These are phyloP conservation scores for Heritiera littoralis DNA, from an alignment of 345 rosid genomes.

Conservation along the genomic window DNA sequence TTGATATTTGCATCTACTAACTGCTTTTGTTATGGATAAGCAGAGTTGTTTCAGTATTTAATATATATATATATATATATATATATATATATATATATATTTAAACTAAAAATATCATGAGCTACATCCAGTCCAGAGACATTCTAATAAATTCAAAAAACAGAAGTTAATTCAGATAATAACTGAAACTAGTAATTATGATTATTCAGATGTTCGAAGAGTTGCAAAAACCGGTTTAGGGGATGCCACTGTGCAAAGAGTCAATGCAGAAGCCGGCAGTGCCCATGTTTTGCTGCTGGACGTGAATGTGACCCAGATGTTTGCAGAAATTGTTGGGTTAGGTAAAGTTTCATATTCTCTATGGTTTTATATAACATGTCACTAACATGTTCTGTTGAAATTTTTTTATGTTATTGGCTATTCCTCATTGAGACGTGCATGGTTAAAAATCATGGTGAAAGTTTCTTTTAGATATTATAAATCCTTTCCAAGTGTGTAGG, in stretches of 20 bases:
- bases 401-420: not conserved
- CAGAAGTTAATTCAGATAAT: not conserved
- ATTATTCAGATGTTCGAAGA: conserved; percentile 82
- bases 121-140: not conserved
- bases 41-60: not conserved
- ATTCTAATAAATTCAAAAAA: conserved; percentile 6
- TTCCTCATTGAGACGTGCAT: not conserved
- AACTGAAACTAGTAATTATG: conserved; percentile 17
- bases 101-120: conserved; percentile 1
- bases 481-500: not conserved
- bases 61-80: too few species aligned
- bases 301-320: conserved; percentile 99
- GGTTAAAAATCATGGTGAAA: not conserved
- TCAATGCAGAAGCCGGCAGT: conserved; percentile 97
- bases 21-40: not conserved
- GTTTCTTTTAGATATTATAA: not conserved
- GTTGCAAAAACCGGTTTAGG: conserved; percentile 96
- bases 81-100: too few species aligned
- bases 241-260: conserved; percentile 99
- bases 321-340: conserved; percentile 81
- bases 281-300: conserved; percentile 99
- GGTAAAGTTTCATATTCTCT: conserved; percentile 45
- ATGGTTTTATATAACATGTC: not conserved
- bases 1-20: not conserved
- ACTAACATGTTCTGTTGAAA: not conserved